Conservation (phyloP, 2,329 filamentous ascomycete species). For the Stagonosporopsis tanaceti region DNA sequence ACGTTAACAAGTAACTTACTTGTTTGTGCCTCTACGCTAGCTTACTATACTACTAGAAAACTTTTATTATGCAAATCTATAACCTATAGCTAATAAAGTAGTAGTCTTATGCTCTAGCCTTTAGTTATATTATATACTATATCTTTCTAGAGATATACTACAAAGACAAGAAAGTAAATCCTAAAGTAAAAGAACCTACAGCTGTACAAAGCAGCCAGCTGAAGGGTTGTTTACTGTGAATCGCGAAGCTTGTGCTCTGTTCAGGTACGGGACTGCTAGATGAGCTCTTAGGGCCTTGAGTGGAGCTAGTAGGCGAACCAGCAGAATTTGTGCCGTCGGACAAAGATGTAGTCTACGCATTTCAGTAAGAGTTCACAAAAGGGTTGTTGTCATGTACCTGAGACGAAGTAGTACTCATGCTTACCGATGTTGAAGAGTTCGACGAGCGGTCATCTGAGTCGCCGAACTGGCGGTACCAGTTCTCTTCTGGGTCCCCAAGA, state of each 20-base stretch:
- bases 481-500: constrained; percentile 50
- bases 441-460: constrained; percentile 13
- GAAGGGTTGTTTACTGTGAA: background rate
- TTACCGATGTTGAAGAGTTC: constrained; percentile 4
- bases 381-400: background rate
- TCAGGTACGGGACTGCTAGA: background rate
- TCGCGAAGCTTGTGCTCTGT: background rate
- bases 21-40: too few relatives aligned
- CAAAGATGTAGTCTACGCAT: background rate
- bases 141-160: too few relatives aligned
- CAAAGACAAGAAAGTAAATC: background rate
- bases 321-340: background rate
- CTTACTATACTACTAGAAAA: too few relatives aligned
- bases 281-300: background rate
- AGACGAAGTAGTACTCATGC: background rate
- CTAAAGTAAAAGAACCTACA: background rate
- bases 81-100: too few relatives aligned
- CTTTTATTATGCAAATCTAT: too few relatives aligned
- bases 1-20: too few relatives aligned
- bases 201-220: background rate
- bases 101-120: too few relatives aligned
- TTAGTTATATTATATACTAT: too few relatives aligned
- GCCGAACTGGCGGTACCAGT: constrained; percentile 54
- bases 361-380: background rate
- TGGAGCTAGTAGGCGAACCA: background rate